These are phyloP conservation scores for Phaffia rhodozyma DNA, from an alignment of 1,284 basidiomycete genomes.

Conservation along the genomic window DNA sequence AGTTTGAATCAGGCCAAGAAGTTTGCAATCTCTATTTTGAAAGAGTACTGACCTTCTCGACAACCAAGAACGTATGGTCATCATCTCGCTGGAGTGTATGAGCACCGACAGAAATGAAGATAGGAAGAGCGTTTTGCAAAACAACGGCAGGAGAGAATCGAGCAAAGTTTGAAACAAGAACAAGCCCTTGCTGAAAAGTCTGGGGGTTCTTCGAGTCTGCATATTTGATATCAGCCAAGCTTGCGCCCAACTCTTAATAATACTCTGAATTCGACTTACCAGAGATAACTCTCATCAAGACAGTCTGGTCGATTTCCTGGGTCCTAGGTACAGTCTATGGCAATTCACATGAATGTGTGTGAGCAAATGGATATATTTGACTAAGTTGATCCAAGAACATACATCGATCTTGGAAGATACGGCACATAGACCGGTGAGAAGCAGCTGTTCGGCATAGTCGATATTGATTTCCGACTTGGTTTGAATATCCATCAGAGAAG, in stretches of 20 bases:
- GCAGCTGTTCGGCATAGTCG: slow-evolving; percentile 70
- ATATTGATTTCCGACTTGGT: slow-evolving; percentile 39
- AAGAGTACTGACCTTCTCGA: slow-evolving; percentile 57
- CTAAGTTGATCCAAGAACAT: slow-evolving; percentile 21
- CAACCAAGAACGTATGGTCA: slow-evolving; percentile 84
- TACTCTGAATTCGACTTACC: slow-evolving; percentile 38
- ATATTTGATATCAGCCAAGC: background rate
- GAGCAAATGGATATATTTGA: background rate
- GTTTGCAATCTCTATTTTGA: background rate
- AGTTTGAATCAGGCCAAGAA: background rate
- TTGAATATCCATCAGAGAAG: slow-evolving; percentile 47
- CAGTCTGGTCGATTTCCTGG: slow-evolving; percentile 47
- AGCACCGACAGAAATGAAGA: slow-evolving; percentile 98
- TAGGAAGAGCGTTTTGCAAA: slow-evolving; percentile 90
- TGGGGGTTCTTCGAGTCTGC: slow-evolving; percentile 80
- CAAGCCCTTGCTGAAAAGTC: slow-evolving; percentile 82
- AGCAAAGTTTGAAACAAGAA: slow-evolving; percentile 78
- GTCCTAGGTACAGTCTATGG: slow-evolving; percentile 25
- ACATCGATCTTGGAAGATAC: slow-evolving; percentile 52
- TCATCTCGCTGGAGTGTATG: slow-evolving; percentile 95
- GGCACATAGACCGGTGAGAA: slow-evolving; percentile 69
- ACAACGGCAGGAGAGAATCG: slow-evolving; percentile 79
- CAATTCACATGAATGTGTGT: background rate
- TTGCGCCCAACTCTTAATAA: background rate
- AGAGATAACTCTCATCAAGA: slow-evolving; percentile 74